phyloP scores from a whole-genome alignment of 164 flowering plant genomes.

The Buxus sempervirens region DNA sequence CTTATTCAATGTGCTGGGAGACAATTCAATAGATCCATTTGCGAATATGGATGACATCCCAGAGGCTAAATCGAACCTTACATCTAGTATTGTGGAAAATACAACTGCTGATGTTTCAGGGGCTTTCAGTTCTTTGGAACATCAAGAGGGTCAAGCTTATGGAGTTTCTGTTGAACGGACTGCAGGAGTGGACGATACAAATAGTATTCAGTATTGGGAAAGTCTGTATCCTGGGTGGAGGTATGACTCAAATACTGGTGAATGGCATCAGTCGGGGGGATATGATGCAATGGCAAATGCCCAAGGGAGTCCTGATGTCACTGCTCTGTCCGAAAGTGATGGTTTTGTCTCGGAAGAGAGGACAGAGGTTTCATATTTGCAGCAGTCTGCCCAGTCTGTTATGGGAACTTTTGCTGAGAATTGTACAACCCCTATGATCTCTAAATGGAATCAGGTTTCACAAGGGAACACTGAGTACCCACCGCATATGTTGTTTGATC shows the following conservation, averaged over 20 bases:
- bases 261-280: conserved; percentile 79
- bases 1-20: conserved; percentile 50
- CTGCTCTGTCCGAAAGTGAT: conserved; percentile 14
- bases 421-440: conserved; percentile 33
- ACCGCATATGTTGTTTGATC: conserved; percentile 83
- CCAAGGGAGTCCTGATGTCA: conserved; percentile 27
- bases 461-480: conserved; percentile 62
- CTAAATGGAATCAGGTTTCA: conserved; percentile 47
- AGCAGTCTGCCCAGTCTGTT: conserved; percentile 55
- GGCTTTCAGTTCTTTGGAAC: conserved; percentile 21
- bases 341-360: conserved; percentile 33
- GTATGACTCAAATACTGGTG: conserved; percentile 62
- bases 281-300: conserved; percentile 25
- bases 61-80: background rate
- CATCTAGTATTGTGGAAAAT: conserved; percentile 12
- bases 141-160: conserved; percentile 29
- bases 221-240: conserved; percentile 89
- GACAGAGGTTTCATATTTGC: conserved; percentile 61
- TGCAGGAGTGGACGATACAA: conserved; percentile 29
- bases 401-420: conserved; percentile 39
- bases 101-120: conserved; percentile 13
- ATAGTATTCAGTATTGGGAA: conserved; percentile 67
- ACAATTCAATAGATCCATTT: conserved; percentile 25
- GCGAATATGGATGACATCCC: conserved; percentile 4
- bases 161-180: conserved; percentile 24